Evolutionary conservation across 2,329 filamentous ascomycete species (phyloP).

Genomic region (Penicillium palitans): DNA sequence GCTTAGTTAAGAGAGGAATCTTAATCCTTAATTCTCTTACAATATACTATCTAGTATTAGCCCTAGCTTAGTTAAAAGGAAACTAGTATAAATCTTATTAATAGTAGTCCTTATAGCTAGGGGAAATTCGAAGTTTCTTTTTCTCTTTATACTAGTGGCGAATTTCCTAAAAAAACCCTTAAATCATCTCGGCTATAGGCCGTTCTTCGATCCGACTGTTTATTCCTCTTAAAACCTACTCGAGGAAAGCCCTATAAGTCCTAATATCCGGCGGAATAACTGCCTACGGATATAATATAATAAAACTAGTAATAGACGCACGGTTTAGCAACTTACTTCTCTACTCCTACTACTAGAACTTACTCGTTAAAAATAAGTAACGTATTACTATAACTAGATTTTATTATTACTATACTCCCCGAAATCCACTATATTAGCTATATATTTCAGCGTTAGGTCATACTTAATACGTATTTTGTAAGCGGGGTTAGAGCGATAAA

Average conservation of each 20-base stretch:
- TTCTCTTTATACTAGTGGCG: neutral
- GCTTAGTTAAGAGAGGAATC: constrained; percentile 4
- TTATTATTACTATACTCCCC: neutral
- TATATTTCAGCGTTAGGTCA: too few relatives aligned
- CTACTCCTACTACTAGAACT: neutral
- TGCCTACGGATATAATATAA: neutral
- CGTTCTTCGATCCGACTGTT: neutral
- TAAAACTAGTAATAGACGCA: neutral
- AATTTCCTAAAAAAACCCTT: neutral
- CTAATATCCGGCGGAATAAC: neutral
- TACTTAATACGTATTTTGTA: too few relatives aligned
- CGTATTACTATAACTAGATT: neutral
- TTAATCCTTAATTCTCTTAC: neutral
- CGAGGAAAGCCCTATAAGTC: neutral
- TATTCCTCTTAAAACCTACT: neutral
- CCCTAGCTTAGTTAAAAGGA: neutral
- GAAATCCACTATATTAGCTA: too few relatives aligned
- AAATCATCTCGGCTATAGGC: neutral
- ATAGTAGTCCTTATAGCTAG: neutral
- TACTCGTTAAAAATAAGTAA: neutral
- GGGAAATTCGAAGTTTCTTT: neutral
- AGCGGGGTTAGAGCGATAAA: too few relatives aligned
- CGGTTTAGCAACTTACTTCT: neutral
- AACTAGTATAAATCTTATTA: neutral
- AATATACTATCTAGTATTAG: neutral